Evolutionary conservation across 169 alveolate species (phyloP).

Genomic region (Pseudocohnilembus persalinus): DNA sequence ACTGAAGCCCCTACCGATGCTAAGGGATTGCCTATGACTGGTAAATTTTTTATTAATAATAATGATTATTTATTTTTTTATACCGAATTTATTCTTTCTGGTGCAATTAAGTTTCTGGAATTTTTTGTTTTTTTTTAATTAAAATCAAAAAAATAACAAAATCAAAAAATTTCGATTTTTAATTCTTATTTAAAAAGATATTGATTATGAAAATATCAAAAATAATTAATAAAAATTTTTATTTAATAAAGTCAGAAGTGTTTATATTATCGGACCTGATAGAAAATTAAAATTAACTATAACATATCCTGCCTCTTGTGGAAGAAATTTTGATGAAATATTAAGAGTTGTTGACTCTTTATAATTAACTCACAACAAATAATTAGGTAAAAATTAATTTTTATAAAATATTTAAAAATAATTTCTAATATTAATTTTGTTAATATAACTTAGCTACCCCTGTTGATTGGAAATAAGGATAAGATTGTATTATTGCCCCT

Average conservation of each 20-base stretch:
- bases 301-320: slow-evolving; percentile 82
- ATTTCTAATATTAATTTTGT: not conserved
- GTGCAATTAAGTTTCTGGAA: too few relatives aligned
- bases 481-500: slow-evolving; percentile 24
- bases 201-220: too few relatives aligned
- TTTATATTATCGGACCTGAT: slow-evolving; percentile 64
- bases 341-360: slow-evolving; percentile 72
- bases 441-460: slow-evolving; percentile 31
- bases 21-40: slow-evolving; percentile 72
- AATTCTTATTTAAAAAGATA: too few relatives aligned
- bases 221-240: too few relatives aligned
- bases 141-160: too few relatives aligned
- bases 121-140: too few relatives aligned
- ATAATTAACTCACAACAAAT: slow-evolving; percentile 58
- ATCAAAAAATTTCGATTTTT: too few relatives aligned
- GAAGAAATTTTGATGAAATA: slow-evolving; percentile 74
- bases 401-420: too few relatives aligned
- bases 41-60: too few relatives aligned
- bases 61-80: too few relatives aligned
- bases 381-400: slow-evolving; percentile 25
- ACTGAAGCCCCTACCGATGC: slow-evolving; percentile 62
- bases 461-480: slow-evolving; percentile 44
- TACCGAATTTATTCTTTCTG: too few relatives aligned
- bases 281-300: slow-evolving; percentile 55
- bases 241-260: slow-evolving; percentile 42